phyloP scores from a whole-genome alignment of 2,329 filamentous ascomycete genomes.

The Aspergillus texensis region DNA sequence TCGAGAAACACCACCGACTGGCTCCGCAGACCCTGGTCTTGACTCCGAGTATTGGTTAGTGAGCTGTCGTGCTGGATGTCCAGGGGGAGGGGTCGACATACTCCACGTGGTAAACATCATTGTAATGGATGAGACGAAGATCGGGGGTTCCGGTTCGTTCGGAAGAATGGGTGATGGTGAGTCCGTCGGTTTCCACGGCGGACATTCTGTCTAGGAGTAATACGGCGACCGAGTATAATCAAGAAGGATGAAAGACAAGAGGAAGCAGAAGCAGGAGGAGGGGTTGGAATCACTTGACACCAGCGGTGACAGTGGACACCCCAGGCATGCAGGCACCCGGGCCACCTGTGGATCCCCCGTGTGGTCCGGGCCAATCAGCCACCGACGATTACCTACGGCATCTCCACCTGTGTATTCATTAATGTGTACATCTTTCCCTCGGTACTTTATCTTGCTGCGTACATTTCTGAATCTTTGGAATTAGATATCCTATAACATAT shows the following conservation, averaged over 20 bases:
- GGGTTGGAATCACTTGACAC: neutral
- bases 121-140: slow-evolving; percentile 84
- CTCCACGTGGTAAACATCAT: slow-evolving; percentile 93
- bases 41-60: slow-evolving; percentile 26
- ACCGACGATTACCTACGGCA: neutral
- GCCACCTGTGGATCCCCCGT: neutral
- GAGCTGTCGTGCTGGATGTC: neutral
- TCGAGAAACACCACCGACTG: slow-evolving; percentile 76
- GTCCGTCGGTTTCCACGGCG: slow-evolving; percentile 33
- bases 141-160: slow-evolving; percentile 60
- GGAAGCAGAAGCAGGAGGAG: slow-evolving; percentile 5
- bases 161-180: slow-evolving; percentile 47
- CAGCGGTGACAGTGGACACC: slow-evolving; percentile 3
- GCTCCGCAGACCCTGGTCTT: slow-evolving; percentile 69
- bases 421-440: too few species aligned
- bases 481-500: too few species aligned
- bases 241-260: neutral
- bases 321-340: slow-evolving; percentile 12
- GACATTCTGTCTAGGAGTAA: slow-evolving; percentile 25
- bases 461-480: too few species aligned
- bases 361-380: slow-evolving; percentile 1
- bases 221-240: neutral
- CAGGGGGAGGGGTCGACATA: slow-evolving; percentile 26
- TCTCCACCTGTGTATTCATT: neutral
- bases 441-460: too few species aligned